Evolutionary conservation across 2,329 filamentous ascomycete species (phyloP).

Genomic region (Aureobasidium vineae): DNA sequence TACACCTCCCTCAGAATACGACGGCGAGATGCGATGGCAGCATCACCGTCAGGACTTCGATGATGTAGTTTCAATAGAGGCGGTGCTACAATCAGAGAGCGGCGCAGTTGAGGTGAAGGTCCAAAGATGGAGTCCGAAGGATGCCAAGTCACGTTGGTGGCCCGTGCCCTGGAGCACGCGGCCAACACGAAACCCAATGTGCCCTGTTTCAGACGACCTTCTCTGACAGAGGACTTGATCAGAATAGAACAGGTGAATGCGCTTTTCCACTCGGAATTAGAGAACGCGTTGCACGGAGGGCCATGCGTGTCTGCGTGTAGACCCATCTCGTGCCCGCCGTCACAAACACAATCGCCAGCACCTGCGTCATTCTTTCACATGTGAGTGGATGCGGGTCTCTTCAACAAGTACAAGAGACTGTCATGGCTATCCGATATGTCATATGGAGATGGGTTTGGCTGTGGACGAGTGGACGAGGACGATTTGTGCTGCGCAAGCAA

Average conservation of each 20-base stretch:
- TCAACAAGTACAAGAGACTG: neutral
- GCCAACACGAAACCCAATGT: neutral
- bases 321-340: conserved; percentile 3
- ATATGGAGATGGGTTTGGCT: neutral
- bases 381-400: neutral
- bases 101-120: conserved; percentile 19
- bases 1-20: conserved; percentile 2
- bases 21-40: conserved; percentile 11
- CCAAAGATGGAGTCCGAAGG: conserved; percentile 11
- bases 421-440: neutral
- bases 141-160: conserved; percentile 11
- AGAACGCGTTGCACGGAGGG: conserved; percentile 2
- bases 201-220: conserved; percentile 21
- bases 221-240: neutral
- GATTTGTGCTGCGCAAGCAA: neutral
- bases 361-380: conserved; percentile 7
- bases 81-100: conserved; percentile 13
- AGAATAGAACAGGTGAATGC: conserved; percentile 10
- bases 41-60: conserved; percentile 1
- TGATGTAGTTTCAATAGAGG: conserved; percentile 9
- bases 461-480: neutral
- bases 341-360: conserved; percentile 1
- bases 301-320: conserved; percentile 19
- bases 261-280: neutral
- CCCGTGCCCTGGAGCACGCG: neutral